These are phyloP conservation scores for Thamnidium elegans DNA, from an alignment of 192 early-diverging fungal species.

Conservation along the genomic window DNA sequence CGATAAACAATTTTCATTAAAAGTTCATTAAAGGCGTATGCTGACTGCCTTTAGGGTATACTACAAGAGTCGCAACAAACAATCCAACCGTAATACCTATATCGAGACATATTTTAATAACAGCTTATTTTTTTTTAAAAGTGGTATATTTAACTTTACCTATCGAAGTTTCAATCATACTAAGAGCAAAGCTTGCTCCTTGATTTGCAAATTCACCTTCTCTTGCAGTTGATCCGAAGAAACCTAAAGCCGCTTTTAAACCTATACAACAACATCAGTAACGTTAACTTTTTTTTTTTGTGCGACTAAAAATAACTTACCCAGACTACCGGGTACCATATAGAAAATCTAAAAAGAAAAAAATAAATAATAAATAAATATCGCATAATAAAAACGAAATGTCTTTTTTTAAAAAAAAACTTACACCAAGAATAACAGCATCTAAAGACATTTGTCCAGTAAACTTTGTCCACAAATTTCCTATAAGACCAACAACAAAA, in stretches of 20 bases:
- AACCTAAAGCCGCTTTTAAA: conserved; percentile 35
- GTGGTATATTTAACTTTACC: no score
- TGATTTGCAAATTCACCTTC: conserved; percentile 26
- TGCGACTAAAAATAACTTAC: no score
- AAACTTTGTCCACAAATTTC: conserved; percentile 77
- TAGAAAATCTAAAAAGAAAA: conserved; percentile 20
- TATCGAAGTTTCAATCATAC: conserved; percentile 44
- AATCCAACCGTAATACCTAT: conserved; percentile 60
- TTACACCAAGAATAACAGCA: conserved; percentile 76
- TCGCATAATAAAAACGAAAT: no score
- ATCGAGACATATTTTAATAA: background rate
- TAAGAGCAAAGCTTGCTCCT: conserved; percentile 46
- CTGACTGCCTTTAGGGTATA: conserved; percentile 50
- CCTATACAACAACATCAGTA: background rate
- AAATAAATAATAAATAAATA: background rate
- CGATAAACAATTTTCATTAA: background rate
- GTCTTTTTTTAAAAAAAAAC: no score
- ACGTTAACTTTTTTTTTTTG: no score
- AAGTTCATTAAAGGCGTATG: conserved; percentile 45
- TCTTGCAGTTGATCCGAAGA: conserved; percentile 9
- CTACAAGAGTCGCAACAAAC: conserved; percentile 64
- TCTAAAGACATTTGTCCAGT: conserved; percentile 74
- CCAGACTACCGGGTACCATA: conserved; percentile 32
- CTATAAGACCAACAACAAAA: conserved; percentile 75
- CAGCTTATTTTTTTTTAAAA: background rate